phyloP scores from a whole-genome alignment of 176 grass and related monocot genomes.

The Rhipidocladum racemiflorum region DNA sequence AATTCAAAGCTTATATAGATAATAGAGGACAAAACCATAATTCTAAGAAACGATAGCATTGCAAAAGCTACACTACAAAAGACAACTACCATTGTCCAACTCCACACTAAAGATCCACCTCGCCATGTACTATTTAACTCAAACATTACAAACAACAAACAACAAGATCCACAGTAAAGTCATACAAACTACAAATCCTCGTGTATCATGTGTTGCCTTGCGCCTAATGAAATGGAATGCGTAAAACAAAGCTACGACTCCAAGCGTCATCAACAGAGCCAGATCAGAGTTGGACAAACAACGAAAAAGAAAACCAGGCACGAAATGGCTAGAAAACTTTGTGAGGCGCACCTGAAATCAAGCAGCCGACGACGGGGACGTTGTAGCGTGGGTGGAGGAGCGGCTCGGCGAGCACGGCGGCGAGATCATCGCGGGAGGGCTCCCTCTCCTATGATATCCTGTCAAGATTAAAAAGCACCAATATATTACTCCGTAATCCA shows the following conservation, averaged over 20 bases:
- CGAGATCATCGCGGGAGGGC: too few species aligned
- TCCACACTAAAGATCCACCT: not conserved
- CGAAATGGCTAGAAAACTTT: too few species aligned
- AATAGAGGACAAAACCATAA: not conserved
- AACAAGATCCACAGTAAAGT: not conserved
- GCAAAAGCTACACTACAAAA: not conserved
- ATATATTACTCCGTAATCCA: not conserved
- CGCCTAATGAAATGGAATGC: not conserved
- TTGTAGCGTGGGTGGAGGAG: too few species aligned
- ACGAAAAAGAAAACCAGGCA: not conserved
- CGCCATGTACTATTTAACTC: not conserved
- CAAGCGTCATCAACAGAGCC: not conserved
- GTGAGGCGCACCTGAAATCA: too few species aligned
- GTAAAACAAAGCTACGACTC: not conserved
- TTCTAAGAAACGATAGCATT: not conserved
- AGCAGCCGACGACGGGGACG: too few species aligned
- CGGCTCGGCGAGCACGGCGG: too few species aligned
- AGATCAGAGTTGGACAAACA: not conserved
- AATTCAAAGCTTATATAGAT: too few species aligned
- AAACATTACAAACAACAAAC: not conserved
- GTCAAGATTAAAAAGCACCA: not conserved
- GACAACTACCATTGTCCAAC: not conserved
- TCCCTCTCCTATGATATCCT: conserved; percentile 99
- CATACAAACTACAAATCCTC: not conserved
- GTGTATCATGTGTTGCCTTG: not conserved